Evolutionary conservation across 129 eudicot species (phyloP), one percentile per base, ranked within the genome.

Genomic region (Helianthus tuberosus): DNA sequence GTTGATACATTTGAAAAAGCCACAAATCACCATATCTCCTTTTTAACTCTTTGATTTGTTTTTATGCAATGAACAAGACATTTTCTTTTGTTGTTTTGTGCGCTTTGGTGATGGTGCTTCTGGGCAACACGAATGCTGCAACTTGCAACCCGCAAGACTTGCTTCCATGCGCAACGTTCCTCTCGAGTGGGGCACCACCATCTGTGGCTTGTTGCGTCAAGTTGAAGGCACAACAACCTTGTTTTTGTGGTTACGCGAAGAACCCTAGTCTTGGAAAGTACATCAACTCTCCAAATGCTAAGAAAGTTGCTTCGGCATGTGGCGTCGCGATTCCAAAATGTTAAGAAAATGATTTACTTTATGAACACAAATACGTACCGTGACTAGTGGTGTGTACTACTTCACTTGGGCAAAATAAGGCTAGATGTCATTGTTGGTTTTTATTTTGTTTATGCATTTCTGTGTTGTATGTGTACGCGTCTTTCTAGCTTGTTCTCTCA

Each of bases 321-420:
- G 68, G 71, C 16, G 70, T 82, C 10, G 9, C 76, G 9, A 29
- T 73, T 43, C 86, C 86, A 6, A 77, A 59, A 72, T 82, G 86
- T 66, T 82, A 62, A 76, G n/a, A 36, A 29, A 75, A 74, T 13
- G 13, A 6, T 35, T 5, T 35, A 1, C 3, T 66, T n/a, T 3
- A 51, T 38, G 55, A 51, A 52, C 0, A 7, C 43, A 53, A 66
- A 17, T 39, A 16, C 48, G 74, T 49, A 67, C 9, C 32, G 25
- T 32, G 20, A 43, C 65, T 55, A 65, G 60, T 11, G 20, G 17
- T 74, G 7, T 36, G 39, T 51, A 9, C 67, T 75, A 25, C 58
- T 53, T 65, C 51, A 54, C 57, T 55, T 67, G 73, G 5, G 36
- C 39, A 16, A 48, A 77, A 77, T 68, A 77, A 77, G 61, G 81